Evolutionary conservation across 2,329 filamentous ascomycete genomes (phyloP), one percentile per base, ranked within the genome.

Genomic region (Fusarium zealandicum): DNA sequence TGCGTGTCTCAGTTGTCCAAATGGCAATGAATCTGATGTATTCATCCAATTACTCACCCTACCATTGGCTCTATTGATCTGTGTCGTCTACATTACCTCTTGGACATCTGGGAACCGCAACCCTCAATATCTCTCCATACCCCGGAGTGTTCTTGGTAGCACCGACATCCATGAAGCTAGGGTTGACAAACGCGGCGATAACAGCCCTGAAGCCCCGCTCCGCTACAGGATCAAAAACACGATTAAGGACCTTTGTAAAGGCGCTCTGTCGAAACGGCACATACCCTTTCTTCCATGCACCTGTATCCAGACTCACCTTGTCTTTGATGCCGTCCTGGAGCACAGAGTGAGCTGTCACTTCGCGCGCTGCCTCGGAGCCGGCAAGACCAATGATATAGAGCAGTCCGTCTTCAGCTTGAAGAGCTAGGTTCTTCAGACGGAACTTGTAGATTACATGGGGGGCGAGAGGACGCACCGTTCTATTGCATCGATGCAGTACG

Each of bases 261-360:
- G 74, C 72, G 61, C 76, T 79, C 54, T 78, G 76, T 0, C 78
- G 73, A 57, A 79, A 81, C 0, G 79, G 79, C 0, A 81, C 69
- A 44, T 78, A 74, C 0, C 70, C 65, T 43, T 69, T 71, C 61
- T 73, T 75, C 4, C 51, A 55, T 64, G 7, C 48, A 17, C 50
- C 16, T 14, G 67, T 65, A 36, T 79, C 74, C 0, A 71, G 60
- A 28, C 72, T 64, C 1, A 75, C 75, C 32, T 76, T 75, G 2
- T 75, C 77, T 1, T 79, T 75, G 42, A 83, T 82, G 51, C 80
- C 82, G 58, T 82, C 80, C 54, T 82, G 82, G 3, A 83, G 72
- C 0, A 78, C 73, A 0, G 78, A 71, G 61, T 81, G 78, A 4
- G 57, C 57, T 0, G 65, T 64, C 2, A 73, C 64, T 57, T 81